Percentiles rank a stretch among this genome's conserved stretches.
phyloP scores from a whole-genome alignment of 257 asterid genomes.

The Ajuga chamaepitys region DNA sequence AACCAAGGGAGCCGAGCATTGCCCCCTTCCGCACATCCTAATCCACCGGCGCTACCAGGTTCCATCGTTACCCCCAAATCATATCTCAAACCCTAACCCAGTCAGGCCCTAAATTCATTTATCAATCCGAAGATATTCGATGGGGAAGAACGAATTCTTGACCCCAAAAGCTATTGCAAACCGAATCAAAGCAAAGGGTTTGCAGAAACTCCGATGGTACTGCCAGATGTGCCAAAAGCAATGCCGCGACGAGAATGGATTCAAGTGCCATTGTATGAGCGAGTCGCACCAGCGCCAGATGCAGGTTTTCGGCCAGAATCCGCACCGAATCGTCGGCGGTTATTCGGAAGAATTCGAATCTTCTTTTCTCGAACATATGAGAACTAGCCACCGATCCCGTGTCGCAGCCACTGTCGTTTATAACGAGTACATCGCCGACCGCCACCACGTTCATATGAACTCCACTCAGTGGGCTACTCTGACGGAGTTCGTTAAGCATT shows the following conservation, averaged over 20 bases:
- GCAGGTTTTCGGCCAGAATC: constrained; percentile 86
- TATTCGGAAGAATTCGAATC: constrained; percentile 78
- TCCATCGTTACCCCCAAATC: not conserved
- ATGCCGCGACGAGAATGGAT: constrained; percentile 94
- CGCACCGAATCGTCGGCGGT: constrained; percentile 58
- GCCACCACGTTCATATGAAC: constrained; percentile 84
- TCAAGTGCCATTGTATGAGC: constrained; percentile 96
- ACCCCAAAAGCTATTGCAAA: constrained; percentile 95
- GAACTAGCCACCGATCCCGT: constrained; percentile 81
- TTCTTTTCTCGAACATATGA: constrained; percentile 76
- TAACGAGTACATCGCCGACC: constrained; percentile 79
- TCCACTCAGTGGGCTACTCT: constrained; percentile 90
- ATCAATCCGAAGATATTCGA: constrained; percentile 1
- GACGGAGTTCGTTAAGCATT: constrained; percentile 78
- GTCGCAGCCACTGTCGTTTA: constrained; percentile 92
- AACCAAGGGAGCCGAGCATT: no score
- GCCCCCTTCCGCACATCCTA: not conserved
- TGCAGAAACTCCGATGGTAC: constrained; percentile 90
- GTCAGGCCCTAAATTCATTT: not conserved
- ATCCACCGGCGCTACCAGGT: not conserved
- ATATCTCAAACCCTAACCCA: constrained; percentile 7
- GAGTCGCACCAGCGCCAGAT: constrained; percentile 95
- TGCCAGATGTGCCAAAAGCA: constrained; percentile 97
- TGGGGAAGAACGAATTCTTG: constrained; percentile 85
- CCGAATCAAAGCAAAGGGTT: constrained; percentile 72